These are phyloP conservation scores for Hemisphaericaspora xylofermentans DNA, from an alignment of 1,139 yeast genomes.

Conservation along the genomic window DNA sequence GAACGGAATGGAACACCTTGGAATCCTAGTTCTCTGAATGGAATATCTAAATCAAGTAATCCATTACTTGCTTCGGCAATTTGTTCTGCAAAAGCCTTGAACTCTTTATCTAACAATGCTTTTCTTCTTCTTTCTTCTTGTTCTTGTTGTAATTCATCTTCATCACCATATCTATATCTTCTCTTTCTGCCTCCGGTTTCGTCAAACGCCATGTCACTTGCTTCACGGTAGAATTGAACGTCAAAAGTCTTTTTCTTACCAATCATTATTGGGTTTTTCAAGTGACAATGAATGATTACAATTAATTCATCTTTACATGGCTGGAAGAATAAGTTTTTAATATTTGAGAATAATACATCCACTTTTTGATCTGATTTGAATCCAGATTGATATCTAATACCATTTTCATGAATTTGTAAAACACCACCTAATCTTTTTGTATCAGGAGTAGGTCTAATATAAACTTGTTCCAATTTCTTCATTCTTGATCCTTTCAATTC, in stretches of 20 bases:
- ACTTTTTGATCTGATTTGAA: constrained; percentile 81
- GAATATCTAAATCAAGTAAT: constrained; percentile 82
- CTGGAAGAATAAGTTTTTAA: constrained; percentile 91
- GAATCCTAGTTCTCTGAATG: constrained; percentile 95
- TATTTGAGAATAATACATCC: constrained; percentile 85
- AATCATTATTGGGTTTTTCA: constrained; percentile 89
- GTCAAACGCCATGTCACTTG: constrained; percentile 93
- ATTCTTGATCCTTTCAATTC: constrained; percentile 81
- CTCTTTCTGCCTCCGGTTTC: constrained; percentile 95
- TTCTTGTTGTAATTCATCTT: constrained; percentile 97
- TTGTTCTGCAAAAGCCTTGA: constrained; percentile 82
- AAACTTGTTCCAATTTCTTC: constrained; percentile 82
- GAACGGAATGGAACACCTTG: constrained; percentile 97
- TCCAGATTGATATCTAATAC: constrained; percentile 87
- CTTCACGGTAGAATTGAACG: constrained; percentile 94
- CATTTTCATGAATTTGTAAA: constrained; percentile 91
- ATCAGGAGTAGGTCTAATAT: constrained; percentile 94
- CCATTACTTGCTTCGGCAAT: constrained; percentile 87
- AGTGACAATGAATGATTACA: constrained; percentile 88
- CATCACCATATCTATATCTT: constrained; percentile 93
- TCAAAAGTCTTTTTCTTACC: constrained; percentile 96
- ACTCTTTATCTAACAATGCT: constrained; percentile 87
- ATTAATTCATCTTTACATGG: constrained; percentile 94
- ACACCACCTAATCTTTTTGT: constrained; percentile 92
- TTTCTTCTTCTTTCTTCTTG: constrained; percentile 96